phyloP scores from a whole-genome alignment of 805 yeast genomes.

The Candida pseudoglaebosa region DNA sequence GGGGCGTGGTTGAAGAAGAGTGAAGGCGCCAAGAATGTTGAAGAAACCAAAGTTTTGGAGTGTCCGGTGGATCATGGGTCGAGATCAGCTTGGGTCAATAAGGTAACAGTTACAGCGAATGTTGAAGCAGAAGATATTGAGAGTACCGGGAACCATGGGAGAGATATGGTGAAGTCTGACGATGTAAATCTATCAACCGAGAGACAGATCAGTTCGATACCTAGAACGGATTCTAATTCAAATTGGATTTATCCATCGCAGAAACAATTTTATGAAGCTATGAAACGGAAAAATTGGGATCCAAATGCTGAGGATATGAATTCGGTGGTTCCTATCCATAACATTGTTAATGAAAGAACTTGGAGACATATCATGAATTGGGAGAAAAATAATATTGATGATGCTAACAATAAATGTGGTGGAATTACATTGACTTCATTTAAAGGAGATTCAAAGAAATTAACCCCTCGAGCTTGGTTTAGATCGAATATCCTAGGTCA shows the following conservation, averaged over 20 bases:
- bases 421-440: constrained; percentile 82
- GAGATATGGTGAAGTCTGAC: constrained; percentile 29
- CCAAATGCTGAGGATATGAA: constrained; percentile 82
- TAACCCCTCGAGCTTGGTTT: constrained; percentile 81
- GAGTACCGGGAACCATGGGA: constrained; percentile 13
- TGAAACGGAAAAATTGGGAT: constrained; percentile 85
- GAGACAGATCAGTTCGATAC: constrained; percentile 77
- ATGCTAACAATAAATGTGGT: constrained; percentile 54
- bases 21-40: constrained; percentile 7
- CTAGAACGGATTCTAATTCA: constrained; percentile 55
- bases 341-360: constrained; percentile 87
- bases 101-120: constrained; percentile 28
- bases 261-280: constrained; percentile 90
- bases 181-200: constrained; percentile 56
- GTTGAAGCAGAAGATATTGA: constrained; percentile 39
- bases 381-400: constrained; percentile 64
- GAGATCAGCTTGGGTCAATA: constrained; percentile 33
- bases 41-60: constrained; percentile 23
- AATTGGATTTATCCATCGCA: constrained; percentile 97
- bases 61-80: constrained; percentile 40
- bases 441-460: constrained; percentile 79
- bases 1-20: constrained; percentile 25
- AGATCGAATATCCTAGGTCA: constrained; percentile 64
- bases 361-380: constrained; percentile 82
- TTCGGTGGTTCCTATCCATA: constrained; percentile 90